Evolutionary conservation across 2,329 filamentous ascomycete species (phyloP).

Genomic region (Calonectria henricotiae): DNA sequence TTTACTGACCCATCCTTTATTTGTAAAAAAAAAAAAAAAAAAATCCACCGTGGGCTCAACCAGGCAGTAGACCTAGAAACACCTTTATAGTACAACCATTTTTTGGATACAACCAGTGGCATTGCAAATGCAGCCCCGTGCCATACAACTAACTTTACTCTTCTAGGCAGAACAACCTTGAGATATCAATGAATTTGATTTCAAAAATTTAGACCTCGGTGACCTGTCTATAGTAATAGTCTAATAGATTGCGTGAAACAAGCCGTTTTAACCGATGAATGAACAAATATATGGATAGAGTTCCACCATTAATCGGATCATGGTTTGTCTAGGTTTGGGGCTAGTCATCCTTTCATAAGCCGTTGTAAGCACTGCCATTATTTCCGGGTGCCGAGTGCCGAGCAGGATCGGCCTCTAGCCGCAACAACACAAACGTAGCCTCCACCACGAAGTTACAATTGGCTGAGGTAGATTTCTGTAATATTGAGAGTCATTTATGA

Average conservation of each 20-base stretch:
- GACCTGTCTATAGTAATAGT: too few species aligned
- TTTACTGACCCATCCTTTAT: neutral
- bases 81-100: too few species aligned
- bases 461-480: neutral
- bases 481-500: neutral
- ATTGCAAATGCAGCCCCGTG: too few species aligned
- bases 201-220: too few species aligned
- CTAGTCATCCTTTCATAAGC: neutral
- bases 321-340: neutral
- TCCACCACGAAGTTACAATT: neutral
- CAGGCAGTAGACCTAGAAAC: too few species aligned
- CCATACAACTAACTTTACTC: too few species aligned
- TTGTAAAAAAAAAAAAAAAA: too few species aligned
- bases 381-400: constrained; percentile 7
- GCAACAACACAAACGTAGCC: neutral
- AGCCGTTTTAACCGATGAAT: neutral
- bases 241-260: neutral
- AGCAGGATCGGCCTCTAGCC: neutral
- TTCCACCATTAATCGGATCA: too few species aligned
- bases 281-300: neutral
- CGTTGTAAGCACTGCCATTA: constrained; percentile 1
- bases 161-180: too few species aligned
- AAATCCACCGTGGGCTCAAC: too few species aligned
- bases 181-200: too few species aligned
- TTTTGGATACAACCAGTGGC: too few species aligned